Conservation (phyloP, 2,329 filamentous ascomycete genomes). For the Calcarisporium arbuscula region DNA sequence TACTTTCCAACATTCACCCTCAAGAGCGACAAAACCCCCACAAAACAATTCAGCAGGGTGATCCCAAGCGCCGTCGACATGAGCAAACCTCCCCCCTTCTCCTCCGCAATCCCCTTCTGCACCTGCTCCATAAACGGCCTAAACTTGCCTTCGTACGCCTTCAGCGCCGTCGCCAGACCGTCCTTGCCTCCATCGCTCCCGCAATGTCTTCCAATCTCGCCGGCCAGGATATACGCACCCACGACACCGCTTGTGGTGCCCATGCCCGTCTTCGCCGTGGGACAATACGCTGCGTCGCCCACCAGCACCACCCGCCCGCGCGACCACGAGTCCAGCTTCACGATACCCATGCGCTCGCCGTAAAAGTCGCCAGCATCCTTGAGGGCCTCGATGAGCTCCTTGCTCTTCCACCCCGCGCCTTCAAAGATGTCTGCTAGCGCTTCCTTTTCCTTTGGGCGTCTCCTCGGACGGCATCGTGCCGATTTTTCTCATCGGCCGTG, state of each 20-base stretch:
- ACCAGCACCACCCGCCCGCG: slow-evolving; percentile 38
- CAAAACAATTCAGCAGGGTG: no score
- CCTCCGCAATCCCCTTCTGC: no score
- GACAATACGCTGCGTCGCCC: slow-evolving; percentile 42
- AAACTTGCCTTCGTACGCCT: slow-evolving; percentile 33
- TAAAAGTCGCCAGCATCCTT: slow-evolving; percentile 36
- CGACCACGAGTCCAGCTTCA: slow-evolving; percentile 31
- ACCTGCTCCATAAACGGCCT: slow-evolving; percentile 16
- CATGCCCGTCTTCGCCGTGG: slow-evolving; percentile 35
- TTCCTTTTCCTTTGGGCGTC: slow-evolving; percentile 22
- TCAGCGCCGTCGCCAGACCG: slow-evolving; percentile 23
- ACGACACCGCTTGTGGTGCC: slow-evolving; percentile 39
- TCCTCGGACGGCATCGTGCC: slow-evolving; percentile 13
- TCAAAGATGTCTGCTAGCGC: slow-evolving; percentile 30
- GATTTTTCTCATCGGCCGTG: slow-evolving; percentile 15
- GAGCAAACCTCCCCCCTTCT: no score
- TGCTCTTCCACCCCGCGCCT: slow-evolving; percentile 38
- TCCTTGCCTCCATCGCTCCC: slow-evolving; percentile 10
- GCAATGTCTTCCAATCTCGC: slow-evolving; percentile 30
- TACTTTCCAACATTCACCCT: no score
- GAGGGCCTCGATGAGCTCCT: slow-evolving; percentile 28
- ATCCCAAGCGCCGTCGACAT: no score
- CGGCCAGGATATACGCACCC: slow-evolving; percentile 44
- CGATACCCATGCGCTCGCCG: slow-evolving; percentile 32
- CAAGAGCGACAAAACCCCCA: no score